Percentiles rank a stretch among this genome's conserved stretches.
phyloP scores from a whole-genome alignment of 116 monocot genomes.

The Thalassia testudinum region DNA sequence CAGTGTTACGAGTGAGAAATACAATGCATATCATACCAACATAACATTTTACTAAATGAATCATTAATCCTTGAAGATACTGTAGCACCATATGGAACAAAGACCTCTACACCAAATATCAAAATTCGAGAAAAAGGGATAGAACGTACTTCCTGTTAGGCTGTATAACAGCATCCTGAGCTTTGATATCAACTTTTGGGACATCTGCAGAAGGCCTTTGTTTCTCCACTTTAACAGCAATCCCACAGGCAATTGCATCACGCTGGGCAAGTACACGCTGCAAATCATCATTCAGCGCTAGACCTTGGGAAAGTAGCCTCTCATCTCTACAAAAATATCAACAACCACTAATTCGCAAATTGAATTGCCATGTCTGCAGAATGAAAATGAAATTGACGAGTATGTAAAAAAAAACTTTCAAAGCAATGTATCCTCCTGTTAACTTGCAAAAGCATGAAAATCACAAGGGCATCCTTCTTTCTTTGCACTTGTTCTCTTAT shows the following conservation, averaged over 20 bases:
- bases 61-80: too few species aligned
- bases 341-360: neutral
- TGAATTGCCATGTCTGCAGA: too few species aligned
- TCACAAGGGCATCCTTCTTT: too few species aligned
- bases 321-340: slow-evolving; percentile 48
- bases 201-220: slow-evolving; percentile 49
- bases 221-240: slow-evolving; percentile 49
- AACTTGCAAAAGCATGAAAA: too few species aligned
- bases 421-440: too few species aligned
- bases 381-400: too few species aligned
- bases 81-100: too few species aligned
- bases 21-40: too few species aligned
- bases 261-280: slow-evolving; percentile 77
- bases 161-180: slow-evolving; percentile 15
- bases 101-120: neutral
- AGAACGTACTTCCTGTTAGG: slow-evolving; percentile 27
- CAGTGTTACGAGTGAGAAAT: too few species aligned
- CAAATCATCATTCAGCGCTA: slow-evolving; percentile 89
- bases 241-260: slow-evolving; percentile 88
- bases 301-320: slow-evolving; percentile 60
- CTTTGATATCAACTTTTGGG: slow-evolving; percentile 21
- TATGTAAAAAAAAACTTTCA: too few species aligned
- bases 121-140: neutral
- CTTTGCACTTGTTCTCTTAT: too few species aligned
- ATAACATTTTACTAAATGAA: too few species aligned